Conservation (phyloP, 805 yeast genomes). For the Alloascoidea africana region DNA sequence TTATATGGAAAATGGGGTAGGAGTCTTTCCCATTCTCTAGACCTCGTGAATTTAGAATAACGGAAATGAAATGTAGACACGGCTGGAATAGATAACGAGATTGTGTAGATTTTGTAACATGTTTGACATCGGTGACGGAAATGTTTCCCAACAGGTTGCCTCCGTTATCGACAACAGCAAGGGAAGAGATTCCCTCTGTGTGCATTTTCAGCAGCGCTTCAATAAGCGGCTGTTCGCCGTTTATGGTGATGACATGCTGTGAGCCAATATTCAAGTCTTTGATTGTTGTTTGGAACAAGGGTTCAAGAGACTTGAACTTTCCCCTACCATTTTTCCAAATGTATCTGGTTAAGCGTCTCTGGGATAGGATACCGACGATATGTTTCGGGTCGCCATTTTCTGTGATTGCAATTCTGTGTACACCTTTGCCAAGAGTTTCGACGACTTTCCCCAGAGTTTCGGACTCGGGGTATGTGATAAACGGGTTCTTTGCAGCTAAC, state of each 20-base stretch:
- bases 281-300: constrained; percentile 50
- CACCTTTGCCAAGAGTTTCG: constrained; percentile 87
- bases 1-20: constrained; percentile 91
- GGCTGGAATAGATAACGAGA: constrained; percentile 69
- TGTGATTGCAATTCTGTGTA: constrained; percentile 81
- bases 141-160: constrained; percentile 76
- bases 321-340: constrained; percentile 83
- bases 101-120: constrained; percentile 77
- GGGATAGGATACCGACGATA: constrained; percentile 78
- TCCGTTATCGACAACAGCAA: constrained; percentile 81
- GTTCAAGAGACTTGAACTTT: constrained; percentile 68
- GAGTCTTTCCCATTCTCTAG: constrained; percentile 91
- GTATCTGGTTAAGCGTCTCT: constrained; percentile 71
- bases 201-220: constrained; percentile 84
- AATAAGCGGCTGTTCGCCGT: constrained; percentile 75
- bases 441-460: constrained; percentile 53
- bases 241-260: constrained; percentile 58
- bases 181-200: constrained; percentile 66
- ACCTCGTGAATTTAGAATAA: constrained; percentile 78
- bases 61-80: constrained; percentile 77
- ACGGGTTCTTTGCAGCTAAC: constrained; percentile 79
- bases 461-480: constrained; percentile 56
- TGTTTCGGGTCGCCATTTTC: constrained; percentile 29
- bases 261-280: constrained; percentile 65
- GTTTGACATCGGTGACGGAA: constrained; percentile 85